Evolutionary conservation across 208 protist species (phyloP), one percentile per base, ranked within the genome.

Genomic region (Wallacemonas collosoma): DNA sequence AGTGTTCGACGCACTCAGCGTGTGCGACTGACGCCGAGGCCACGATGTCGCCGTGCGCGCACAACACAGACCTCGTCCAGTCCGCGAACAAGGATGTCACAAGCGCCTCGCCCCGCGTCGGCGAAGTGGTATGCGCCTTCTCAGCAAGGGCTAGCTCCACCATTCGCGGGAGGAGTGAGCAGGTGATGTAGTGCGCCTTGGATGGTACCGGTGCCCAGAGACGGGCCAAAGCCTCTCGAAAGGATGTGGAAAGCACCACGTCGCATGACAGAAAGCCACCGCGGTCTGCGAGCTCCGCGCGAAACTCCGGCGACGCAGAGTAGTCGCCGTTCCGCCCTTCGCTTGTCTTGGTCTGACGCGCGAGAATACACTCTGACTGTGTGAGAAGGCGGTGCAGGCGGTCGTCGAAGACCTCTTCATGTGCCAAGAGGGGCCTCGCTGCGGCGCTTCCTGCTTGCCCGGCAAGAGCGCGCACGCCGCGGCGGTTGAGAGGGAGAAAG

Each of bases 131-230:
- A 2, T 44, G 15, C 3, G 56, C 58, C 4, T 54, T 55, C 11
- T 66, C 38, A 43, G 54, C 3, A 3, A 85, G 14, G 1, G 83
- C 81, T 12, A 88, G 79, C 72, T 85, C 73, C 17, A 93, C 2
- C 15, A 93, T 68, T 2, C 85, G 84, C 14, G 76, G 55, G 45
- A 90, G 78, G 6, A 93, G 67, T 0, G 87, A 76, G 1, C 70
- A 88, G 3, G 77, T 77, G 12, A 83, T 68, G 56, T 71, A 44
- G 68, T 86, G 76, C 1, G 68, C 56, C 53, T 47, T 43, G 39
- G 40, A 6, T 11, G 72, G 55, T 79, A 70, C 48, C 48, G 77
- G 5, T 41, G 43, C 44, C 57, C 85, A 57, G 36, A 57, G 57
- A 1, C 36, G 55, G 1, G 76, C 48, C 41, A 93, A 65, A 0